Evolutionary conservation across 2,329 filamentous ascomycete species (phyloP).

Genomic region (Pseudogymnoascus sp.): DNA sequence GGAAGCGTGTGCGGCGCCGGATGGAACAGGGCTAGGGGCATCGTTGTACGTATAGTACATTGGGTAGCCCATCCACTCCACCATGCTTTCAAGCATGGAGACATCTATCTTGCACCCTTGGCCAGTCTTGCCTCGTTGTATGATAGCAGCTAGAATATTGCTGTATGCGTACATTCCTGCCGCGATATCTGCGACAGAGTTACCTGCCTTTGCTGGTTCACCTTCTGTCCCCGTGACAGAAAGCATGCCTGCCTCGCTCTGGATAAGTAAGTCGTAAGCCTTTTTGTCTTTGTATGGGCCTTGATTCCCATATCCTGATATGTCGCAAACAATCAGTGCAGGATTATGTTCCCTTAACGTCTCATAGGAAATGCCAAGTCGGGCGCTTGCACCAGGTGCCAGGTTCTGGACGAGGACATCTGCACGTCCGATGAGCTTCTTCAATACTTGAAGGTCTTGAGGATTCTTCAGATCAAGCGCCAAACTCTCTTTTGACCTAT

Average conservation of each 20-base stretch:
- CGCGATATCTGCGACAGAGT: constrained; percentile 47
- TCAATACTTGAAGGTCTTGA: constrained; percentile 36
- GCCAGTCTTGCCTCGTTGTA: constrained; percentile 42
- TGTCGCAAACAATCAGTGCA: constrained; percentile 44
- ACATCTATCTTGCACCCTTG: constrained; percentile 44
- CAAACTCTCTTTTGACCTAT: constrained; percentile 46
- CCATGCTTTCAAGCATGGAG: constrained; percentile 51
- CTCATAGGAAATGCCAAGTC: constrained; percentile 42
- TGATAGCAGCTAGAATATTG: constrained; percentile 42
- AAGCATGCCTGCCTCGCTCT: constrained; percentile 46
- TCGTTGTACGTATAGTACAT: constrained; percentile 45
- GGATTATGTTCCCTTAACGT: constrained; percentile 36
- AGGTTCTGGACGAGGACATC: constrained; percentile 49
- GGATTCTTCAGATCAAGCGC: constrained; percentile 42
- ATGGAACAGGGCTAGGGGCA: constrained; percentile 35
- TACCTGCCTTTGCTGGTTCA: constrained; percentile 43
- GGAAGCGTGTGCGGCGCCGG: constrained; percentile 45
- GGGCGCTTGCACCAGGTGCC: constrained; percentile 40
- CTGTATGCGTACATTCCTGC: constrained; percentile 46
- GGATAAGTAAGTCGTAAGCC: constrained; percentile 47
- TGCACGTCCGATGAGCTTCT: constrained; percentile 36
- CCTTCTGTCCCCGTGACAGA: constrained; percentile 41
- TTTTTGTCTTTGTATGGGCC: constrained; percentile 48
- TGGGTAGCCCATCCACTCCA: constrained; percentile 52
- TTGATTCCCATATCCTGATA: constrained; percentile 44